Base-by-base conservation (phyloP, 2,329 filamentous ascomycete genomes). In the Hyphodiscus sp. region DNA sequence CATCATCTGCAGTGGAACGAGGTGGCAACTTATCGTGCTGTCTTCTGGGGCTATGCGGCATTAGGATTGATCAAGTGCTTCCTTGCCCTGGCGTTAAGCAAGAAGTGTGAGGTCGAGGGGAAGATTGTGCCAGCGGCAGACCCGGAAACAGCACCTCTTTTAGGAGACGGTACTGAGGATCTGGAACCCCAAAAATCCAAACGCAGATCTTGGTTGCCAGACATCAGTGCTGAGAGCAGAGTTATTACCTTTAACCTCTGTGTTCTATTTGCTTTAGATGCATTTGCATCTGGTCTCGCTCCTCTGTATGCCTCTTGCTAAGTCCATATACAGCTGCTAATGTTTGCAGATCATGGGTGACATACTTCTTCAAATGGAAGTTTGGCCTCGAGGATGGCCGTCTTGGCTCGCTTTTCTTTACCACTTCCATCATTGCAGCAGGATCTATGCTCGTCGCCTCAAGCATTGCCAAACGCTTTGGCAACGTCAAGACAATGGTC, bases 401-500 rank as follows among this genome's bases (percentile, higher is more conserved):
- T 7, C 67, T 83, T 1, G 80, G 80, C 0, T 74, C 75, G 0
- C 69, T 83, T 11, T 82, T 83, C 63, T 78, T 81, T 60, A 71
- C 71, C 20, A 77, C 78, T 0, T 76, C 72, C 55, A 71, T 80
- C 49, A 72, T 82, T 19, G 70, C 77, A 1, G 76, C 78, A 0
- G 54, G 69, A 1, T 81, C 78, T 0, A 79, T 76, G 60, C 67
- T 83, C 13, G 69, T 76, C 0, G 79, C 80, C 0, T 75, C 77
- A 5, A 76, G 79, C 4, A 70, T 83, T 1, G 76, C 80, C 6
- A 77, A 76, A 26, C 71, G 79, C 5, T 69, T 82, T 41, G 80
- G 80, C 6, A 80, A 90, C 38, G 77, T 89, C 0, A 56, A 82
- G 74, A 88, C 85, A 1, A 89, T 89, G 86, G 84, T 87, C 9